Conservation (phyloP, 257 asterid species). For the Orobanche coerulescens region DNA sequence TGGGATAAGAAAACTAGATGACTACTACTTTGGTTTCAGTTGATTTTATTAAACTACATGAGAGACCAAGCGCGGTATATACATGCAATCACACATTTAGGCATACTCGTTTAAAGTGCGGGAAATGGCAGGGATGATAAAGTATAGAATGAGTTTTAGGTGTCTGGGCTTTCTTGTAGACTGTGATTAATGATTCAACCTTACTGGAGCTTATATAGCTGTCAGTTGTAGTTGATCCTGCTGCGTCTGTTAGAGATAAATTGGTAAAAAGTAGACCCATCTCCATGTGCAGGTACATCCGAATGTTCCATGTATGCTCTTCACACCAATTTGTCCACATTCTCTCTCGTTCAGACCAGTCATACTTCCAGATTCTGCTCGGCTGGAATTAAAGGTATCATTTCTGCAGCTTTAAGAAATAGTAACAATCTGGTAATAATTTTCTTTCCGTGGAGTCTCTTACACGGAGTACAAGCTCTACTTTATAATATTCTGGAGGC, state of each 20-base stretch:
- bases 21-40: neutral
- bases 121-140: neutral
- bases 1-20: conserved; percentile 10
- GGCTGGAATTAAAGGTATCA: conserved; percentile 83
- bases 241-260: neutral
- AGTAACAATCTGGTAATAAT: neutral
- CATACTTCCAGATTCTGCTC: conserved; percentile 95
- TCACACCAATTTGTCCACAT: conserved; percentile 96
- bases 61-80: neutral
- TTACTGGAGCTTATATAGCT: neutral
- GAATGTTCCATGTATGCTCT: conserved; percentile 97
- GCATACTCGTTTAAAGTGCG: neutral
- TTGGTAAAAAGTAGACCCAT: neutral
- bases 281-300: conserved; percentile 79
- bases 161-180: neutral
- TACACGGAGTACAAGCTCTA: no score
- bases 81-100: neutral
- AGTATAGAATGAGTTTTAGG: neutral
- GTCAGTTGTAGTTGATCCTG: conserved; percentile 7
- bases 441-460: neutral
- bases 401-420: conserved; percentile 10
- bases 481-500: no score
- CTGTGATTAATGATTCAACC: neutral
- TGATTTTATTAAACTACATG: conserved; percentile 1
- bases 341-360: conserved; percentile 99